Conservation (phyloP, 805 yeast genomes). For the Candida stauntonica region DNA sequence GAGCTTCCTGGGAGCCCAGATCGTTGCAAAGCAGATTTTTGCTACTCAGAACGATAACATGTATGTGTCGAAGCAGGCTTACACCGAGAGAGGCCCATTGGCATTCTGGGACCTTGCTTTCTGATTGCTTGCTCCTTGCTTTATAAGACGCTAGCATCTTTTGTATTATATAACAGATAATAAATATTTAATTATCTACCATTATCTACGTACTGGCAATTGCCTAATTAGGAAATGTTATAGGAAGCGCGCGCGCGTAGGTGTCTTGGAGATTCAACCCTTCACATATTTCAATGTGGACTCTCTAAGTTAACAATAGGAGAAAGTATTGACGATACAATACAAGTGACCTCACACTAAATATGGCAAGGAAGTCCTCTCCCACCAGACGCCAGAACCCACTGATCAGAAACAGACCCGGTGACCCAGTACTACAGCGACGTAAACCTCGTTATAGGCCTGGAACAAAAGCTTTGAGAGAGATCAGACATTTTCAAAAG, state of each 20-base stretch:
- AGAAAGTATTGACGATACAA: background rate
- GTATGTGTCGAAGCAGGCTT: constrained; percentile 65
- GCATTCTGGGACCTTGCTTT: constrained; percentile 67
- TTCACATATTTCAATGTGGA: too few relatives aligned
- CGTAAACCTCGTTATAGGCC: constrained; percentile 42
- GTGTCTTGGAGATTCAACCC: too few relatives aligned
- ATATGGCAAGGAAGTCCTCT: constrained; percentile 2
- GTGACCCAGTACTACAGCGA: constrained; percentile 8
- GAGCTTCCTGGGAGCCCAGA: constrained; percentile 80
- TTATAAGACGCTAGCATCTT: too few relatives aligned
- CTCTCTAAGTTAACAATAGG: too few relatives aligned
- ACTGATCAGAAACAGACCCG: constrained; percentile 10
- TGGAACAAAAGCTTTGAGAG: constrained; percentile 63
- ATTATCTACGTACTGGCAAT: background rate
- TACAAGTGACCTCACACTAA: background rate
- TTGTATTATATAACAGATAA: too few relatives aligned
- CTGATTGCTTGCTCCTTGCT: constrained; percentile 15
- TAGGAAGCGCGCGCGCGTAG: background rate
- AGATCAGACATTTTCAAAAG: constrained; percentile 63
- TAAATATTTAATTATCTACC: too few relatives aligned
- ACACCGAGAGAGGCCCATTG: constrained; percentile 76
- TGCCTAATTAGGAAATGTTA: background rate
- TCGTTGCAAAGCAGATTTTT: constrained; percentile 81
- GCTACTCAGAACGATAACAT: constrained; percentile 54
- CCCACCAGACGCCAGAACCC: constrained; percentile 1